These are phyloP conservation scores for Trichoderma reesei DNA, from an alignment of 495 filamentous ascomycete genomes.

Conservation along the genomic window DNA sequence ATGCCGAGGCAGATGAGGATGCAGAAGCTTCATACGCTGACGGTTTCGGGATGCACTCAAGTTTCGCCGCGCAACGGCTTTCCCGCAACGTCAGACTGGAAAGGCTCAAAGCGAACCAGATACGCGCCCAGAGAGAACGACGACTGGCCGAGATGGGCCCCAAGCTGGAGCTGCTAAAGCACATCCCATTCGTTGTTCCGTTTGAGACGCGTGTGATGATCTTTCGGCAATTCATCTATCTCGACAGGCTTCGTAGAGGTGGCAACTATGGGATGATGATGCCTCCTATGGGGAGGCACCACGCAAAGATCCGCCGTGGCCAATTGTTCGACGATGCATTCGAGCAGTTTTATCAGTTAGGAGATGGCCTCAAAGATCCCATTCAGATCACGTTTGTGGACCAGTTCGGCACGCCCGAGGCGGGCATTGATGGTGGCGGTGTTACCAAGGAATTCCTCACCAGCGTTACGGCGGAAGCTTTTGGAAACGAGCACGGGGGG, in stretches of 20 bases:
- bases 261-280: constrained; percentile 20
- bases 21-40: constrained; percentile 25
- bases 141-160: constrained; percentile 69
- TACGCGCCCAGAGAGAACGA: constrained; percentile 53
- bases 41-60: constrained; percentile 15
- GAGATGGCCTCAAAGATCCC: constrained; percentile 82
- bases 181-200: constrained; percentile 96
- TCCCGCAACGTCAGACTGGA: constrained; percentile 31
- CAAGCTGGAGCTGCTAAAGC: constrained; percentile 78
- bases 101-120: constrained; percentile 47
- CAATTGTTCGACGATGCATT: constrained; percentile 80
- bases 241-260: constrained; percentile 65
- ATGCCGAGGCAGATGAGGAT: neutral
- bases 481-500: constrained; percentile 36
- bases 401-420: constrained; percentile 74
- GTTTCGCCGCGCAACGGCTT: constrained; percentile 17
- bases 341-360: constrained; percentile 71
- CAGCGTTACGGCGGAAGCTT: constrained; percentile 80
- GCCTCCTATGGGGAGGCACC: constrained; percentile 44
- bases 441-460: constrained; percentile 98
- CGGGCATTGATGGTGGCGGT: constrained; percentile 93
- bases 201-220: constrained; percentile 88
- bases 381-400: constrained; percentile 98
- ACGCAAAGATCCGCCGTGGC: constrained; percentile 72
- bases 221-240: constrained; percentile 79